phyloP scores from a whole-genome alignment of 768 basidiomycete species.

The Candolleomyces efflorescens region DNA sequence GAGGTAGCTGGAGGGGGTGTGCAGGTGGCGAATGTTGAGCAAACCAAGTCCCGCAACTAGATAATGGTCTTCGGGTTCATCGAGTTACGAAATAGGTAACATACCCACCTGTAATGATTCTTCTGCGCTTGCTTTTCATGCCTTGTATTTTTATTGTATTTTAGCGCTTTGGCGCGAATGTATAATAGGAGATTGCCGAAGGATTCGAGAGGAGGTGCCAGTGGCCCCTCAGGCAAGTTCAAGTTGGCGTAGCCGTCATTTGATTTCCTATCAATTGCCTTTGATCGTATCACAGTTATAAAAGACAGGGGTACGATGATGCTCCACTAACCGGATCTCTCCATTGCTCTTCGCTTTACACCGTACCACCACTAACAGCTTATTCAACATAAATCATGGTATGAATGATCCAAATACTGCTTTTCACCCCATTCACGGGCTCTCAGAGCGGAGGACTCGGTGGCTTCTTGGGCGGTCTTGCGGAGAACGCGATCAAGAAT shows the following conservation, averaged over 20 bases:
- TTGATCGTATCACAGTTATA: background rate
- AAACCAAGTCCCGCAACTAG: background rate
- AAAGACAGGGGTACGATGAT: background rate
- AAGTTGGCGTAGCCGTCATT: too few species aligned
- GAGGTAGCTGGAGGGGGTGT: conserved; percentile 10
- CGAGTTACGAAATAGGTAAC: background rate
- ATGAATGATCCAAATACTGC: too few species aligned
- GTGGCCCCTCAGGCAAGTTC: too few species aligned
- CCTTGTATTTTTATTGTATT: background rate
- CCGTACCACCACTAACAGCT: background rate
- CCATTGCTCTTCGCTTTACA: background rate
- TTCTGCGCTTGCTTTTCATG: background rate
- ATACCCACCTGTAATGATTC: background rate
- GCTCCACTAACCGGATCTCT: background rate
- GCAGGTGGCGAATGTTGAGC: background rate
- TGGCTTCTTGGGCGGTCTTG: background rate
- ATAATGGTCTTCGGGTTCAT: background rate
- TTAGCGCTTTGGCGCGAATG: too few species aligned
- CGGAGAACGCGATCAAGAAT: background rate
- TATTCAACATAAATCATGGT: background rate
- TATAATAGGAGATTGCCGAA: too few species aligned
- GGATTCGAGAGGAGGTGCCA: too few species aligned
- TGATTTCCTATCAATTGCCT: background rate
- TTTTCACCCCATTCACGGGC: too few species aligned
- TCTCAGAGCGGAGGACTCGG: background rate